Conservation (phyloP, 768 basidiomycete species). For the Leccinum boreale region DNA sequence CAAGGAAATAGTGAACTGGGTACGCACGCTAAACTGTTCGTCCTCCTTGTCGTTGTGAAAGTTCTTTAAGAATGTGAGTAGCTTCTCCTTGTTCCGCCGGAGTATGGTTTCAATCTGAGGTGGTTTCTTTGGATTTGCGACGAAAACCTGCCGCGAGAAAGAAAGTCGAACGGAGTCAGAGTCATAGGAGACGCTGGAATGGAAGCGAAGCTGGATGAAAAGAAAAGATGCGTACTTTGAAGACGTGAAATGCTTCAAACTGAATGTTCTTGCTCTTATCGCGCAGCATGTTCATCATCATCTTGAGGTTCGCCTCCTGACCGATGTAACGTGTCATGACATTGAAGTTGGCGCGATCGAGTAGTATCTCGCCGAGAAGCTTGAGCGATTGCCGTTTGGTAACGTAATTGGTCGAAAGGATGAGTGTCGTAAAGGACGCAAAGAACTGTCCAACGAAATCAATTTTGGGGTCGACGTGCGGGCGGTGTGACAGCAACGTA, state of each 20-base stretch:
- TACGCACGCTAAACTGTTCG: constrained; percentile 85
- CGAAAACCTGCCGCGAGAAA: constrained; percentile 75
- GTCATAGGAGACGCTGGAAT: not conserved
- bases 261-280: constrained; percentile 99
- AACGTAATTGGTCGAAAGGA: constrained; percentile 93
- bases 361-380: constrained; percentile 93
- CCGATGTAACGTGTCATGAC: constrained; percentile 99
- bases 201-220: not conserved
- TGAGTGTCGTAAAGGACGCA: constrained; percentile 87
- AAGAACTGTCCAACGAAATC: constrained; percentile 74
- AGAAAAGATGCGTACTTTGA: constrained; percentile 68
- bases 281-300: constrained; percentile 99
- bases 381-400: constrained; percentile 99
- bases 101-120: constrained; percentile 91
- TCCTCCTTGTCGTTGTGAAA: constrained; percentile 99
- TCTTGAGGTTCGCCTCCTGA: constrained; percentile 93
- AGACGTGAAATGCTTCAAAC: constrained; percentile 99
- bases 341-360: constrained; percentile 96
- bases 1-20: not conserved
- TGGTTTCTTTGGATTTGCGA: constrained; percentile 99
- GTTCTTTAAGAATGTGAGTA: constrained; percentile 81
- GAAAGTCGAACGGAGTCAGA: not conserved
- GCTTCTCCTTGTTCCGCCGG: constrained; percentile 89
- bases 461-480: not conserved
- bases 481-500: constrained; percentile 36